phyloP scores from a whole-genome alignment of 371 early-diverging fungal species.

The Syncephalastrum racemosum region DNA sequence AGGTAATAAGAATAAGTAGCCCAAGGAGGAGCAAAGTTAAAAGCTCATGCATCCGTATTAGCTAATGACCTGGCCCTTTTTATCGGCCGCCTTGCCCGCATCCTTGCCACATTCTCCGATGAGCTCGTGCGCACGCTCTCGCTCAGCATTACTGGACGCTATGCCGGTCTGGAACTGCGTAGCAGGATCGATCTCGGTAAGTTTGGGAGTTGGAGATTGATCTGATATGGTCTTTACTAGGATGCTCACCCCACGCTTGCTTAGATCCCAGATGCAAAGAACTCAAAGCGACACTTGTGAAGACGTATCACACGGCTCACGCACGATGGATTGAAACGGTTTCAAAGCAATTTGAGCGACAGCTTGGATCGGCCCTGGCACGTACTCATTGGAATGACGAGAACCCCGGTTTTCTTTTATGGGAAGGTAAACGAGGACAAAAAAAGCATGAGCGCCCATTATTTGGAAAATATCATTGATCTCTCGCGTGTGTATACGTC shows the following conservation, averaged over 20 bases:
- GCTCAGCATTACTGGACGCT: slow-evolving; percentile 9
- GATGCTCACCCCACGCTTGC: not conserved
- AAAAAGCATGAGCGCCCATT: not conserved
- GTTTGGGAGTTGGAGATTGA: not conserved
- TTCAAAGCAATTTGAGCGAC: slow-evolving; percentile 21
- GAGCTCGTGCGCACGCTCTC: slow-evolving; percentile 31
- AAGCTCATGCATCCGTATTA: slow-evolving; percentile 1
- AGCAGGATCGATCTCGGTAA: slow-evolving; percentile 38
- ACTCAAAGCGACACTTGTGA: slow-evolving; percentile 22
- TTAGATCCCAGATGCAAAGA: slow-evolving; percentile 29
- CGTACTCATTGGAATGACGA: slow-evolving; percentile 31
- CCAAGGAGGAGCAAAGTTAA: not conserved
- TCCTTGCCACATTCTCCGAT: slow-evolving; percentile 32
- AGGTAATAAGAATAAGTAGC: slow-evolving; percentile 11
- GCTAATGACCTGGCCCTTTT: slow-evolving; percentile 29
- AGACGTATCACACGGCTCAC: slow-evolving; percentile 35
- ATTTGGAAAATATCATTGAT: slow-evolving; percentile 2
- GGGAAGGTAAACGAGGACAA: slow-evolving; percentile 31
- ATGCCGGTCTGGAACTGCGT: slow-evolving; percentile 22
- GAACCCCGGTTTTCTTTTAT: slow-evolving; percentile 27
- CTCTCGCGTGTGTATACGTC: not conserved
- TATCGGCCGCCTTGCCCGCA: slow-evolving; percentile 35
- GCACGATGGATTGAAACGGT: slow-evolving; percentile 42
- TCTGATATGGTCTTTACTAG: not conserved
- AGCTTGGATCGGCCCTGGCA: slow-evolving; percentile 13